A percentile compares a stretch with the other conserved stretches of the same genome.
Conservation (phyloP, 805 yeast species). For the Nadsonia fulvescens region DNA sequence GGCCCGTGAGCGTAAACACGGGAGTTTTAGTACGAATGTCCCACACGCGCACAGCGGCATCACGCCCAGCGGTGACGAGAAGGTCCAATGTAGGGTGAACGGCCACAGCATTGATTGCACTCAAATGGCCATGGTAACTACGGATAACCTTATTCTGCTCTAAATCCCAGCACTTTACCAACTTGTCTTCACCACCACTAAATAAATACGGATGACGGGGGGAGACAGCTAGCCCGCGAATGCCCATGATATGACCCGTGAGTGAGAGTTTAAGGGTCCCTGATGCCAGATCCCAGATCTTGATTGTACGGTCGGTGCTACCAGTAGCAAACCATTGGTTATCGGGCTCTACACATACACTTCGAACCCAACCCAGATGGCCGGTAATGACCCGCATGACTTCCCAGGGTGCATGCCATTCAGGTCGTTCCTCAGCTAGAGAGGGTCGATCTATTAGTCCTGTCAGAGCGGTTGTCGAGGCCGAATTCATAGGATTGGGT, state of each 20-base stretch:
- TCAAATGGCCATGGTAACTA: slow-evolving; percentile 85
- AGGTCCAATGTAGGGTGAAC: slow-evolving; percentile 78
- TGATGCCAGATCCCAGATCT: slow-evolving; percentile 75
- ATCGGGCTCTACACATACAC: slow-evolving; percentile 68
- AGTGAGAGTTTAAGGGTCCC: slow-evolving; percentile 55
- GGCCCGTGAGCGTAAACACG: slow-evolving; percentile 67
- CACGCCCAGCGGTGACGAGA: slow-evolving; percentile 77
- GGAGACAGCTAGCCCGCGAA: slow-evolving; percentile 59
- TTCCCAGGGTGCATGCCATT: slow-evolving; percentile 51
- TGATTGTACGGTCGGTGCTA: slow-evolving; percentile 71
- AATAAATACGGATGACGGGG: slow-evolving; percentile 72
- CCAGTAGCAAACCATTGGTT: slow-evolving; percentile 90
- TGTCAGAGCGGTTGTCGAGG: too few species aligned
- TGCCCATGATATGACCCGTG: slow-evolving; percentile 84
- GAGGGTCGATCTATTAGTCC: too few species aligned
- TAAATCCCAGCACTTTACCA: slow-evolving; percentile 90
- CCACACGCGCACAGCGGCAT: slow-evolving; percentile 78
- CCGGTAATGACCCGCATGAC: slow-evolving; percentile 63
- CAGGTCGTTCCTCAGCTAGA: too few species aligned
- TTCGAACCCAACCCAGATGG: slow-evolving; percentile 83
- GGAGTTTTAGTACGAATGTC: slow-evolving; percentile 70
- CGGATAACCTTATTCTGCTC: slow-evolving; percentile 68
- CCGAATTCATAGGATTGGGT: too few species aligned
- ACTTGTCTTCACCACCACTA: slow-evolving; percentile 83
- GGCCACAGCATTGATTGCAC: slow-evolving; percentile 71